Conservation (phyloP, 2,329 filamentous ascomycete genomes). For the Chrysoporthe deuterocubensis region DNA sequence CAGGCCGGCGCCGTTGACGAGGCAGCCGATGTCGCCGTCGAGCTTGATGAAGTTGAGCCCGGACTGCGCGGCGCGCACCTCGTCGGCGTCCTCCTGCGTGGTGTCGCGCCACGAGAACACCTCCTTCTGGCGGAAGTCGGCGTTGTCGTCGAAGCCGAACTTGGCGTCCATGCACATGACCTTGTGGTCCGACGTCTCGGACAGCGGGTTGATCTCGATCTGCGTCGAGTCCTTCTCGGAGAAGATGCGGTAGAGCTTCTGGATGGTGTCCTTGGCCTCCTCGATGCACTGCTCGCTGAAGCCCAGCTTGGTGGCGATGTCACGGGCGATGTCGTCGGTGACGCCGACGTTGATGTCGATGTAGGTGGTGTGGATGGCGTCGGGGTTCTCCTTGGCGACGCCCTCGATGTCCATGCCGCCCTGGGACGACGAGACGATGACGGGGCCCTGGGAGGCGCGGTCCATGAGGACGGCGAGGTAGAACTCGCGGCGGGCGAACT, state of each 20-base stretch:
- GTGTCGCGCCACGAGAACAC: constrained; percentile 92
- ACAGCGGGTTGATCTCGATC: constrained; percentile 99
- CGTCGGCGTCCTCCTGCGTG: constrained; percentile 94
- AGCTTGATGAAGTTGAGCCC: constrained; percentile 99
- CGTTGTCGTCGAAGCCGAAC: constrained; percentile 98
- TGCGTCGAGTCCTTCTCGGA: constrained; percentile 97
- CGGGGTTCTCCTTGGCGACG: constrained; percentile 96
- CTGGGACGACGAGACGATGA: constrained; percentile 97
- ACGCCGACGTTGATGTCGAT: constrained; percentile 95
- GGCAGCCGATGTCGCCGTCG: constrained; percentile 97
- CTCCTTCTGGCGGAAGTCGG: constrained; percentile 97
- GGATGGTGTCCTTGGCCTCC: constrained; percentile 92
- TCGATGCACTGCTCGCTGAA: constrained; percentile 98
- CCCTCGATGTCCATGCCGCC: constrained; percentile 99
- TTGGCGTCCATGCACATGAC: constrained; percentile 99
- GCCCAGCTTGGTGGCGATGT: constrained; percentile 88
- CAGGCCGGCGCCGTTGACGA: constrained; percentile 98
- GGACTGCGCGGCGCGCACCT: constrained; percentile 93
- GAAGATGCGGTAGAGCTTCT: constrained; percentile 99
- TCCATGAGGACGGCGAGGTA: constrained; percentile 99
- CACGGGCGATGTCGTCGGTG: constrained; percentile 90
- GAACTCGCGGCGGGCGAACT: constrained; percentile 98
- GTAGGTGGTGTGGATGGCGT: constrained; percentile 91
- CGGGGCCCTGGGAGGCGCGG: constrained; percentile 84
- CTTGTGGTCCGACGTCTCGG: constrained; percentile 97